Evolutionary conservation across 2,329 filamentous ascomycete genomes (phyloP).

Genomic region (Alternaria sp.): DNA sequence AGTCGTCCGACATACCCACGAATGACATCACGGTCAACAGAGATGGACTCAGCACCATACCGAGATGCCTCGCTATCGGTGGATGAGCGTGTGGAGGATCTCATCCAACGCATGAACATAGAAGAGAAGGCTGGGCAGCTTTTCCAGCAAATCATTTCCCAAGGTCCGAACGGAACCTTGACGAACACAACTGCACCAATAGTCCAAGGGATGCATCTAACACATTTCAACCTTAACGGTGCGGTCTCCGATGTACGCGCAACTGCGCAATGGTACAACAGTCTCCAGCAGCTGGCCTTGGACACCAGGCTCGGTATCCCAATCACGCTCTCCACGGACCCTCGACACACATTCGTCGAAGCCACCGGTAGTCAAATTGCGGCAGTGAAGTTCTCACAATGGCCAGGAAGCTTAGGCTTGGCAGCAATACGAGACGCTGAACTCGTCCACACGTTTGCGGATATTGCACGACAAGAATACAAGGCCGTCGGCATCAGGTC

Average conservation of each 20-base stretch:
- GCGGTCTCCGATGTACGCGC: conserved; percentile 53
- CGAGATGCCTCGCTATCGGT: conserved; percentile 53
- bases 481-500: conserved; percentile 55
- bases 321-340: conserved; percentile 60
- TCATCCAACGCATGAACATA: conserved; percentile 57
- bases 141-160: conserved; percentile 54
- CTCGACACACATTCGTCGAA: conserved; percentile 57
- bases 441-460: conserved; percentile 58
- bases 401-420: conserved; percentile 62
- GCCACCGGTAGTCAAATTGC: conserved; percentile 56
- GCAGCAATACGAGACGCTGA: conserved; percentile 59
- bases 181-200: conserved; percentile 45
- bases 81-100: conserved; percentile 59
- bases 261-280: conserved; percentile 55
- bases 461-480: conserved; percentile 61
- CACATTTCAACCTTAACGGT: conserved; percentile 60
- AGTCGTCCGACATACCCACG: conserved; percentile 9
- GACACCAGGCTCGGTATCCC: conserved; percentile 61
- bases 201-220: conserved; percentile 51
- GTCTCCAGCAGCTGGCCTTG: conserved; percentile 55
- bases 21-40: conserved; percentile 13
- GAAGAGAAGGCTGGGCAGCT: conserved; percentile 61
- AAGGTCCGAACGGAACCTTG: conserved; percentile 48
- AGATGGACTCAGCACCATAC: conserved; percentile 40
- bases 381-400: conserved; percentile 59